Conservation (phyloP, 2,329 filamentous ascomycete species). For the Fusarium hostae region DNA sequence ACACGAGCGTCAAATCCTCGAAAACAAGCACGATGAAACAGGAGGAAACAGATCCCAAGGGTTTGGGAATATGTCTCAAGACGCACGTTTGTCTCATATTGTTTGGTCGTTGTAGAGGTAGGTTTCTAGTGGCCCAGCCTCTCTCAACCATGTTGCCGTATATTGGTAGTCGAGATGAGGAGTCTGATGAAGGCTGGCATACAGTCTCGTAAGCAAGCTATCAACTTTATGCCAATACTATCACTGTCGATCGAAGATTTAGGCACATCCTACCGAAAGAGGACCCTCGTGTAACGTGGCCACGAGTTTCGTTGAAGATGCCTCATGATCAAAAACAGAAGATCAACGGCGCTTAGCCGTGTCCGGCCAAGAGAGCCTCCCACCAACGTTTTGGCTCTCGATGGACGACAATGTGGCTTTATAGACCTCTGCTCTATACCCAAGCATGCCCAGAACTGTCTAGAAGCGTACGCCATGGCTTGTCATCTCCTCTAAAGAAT, state of each 20-base stretch:
- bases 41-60: not conserved
- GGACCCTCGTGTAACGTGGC: not conserved
- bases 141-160: not conserved
- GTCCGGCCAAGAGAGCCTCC: conserved; percentile 7
- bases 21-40: not conserved
- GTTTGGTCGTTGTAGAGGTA: not conserved
- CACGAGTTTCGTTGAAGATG: not conserved
- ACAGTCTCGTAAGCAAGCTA: not conserved
- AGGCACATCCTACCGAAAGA: not conserved
- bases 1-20: not conserved
- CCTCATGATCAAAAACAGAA: not conserved
- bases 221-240: not conserved
- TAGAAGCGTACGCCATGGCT: conserved; percentile 10
- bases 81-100: not conserved
- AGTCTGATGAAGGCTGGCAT: not conserved
- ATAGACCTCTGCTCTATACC: not conserved
- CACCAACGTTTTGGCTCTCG: conserved; percentile 1
- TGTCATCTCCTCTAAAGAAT: conserved; percentile 9
- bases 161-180: too few species aligned
- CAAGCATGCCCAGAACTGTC: not conserved
- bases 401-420: not conserved
- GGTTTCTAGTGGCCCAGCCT: not conserved
- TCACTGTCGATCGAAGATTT: not conserved
- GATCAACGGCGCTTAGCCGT: conserved; percentile 11
- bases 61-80: not conserved